These are phyloP conservation scores for Sambucus nigra DNA, from an alignment of 129 eudicot genomes.

Conservation along the genomic window DNA sequence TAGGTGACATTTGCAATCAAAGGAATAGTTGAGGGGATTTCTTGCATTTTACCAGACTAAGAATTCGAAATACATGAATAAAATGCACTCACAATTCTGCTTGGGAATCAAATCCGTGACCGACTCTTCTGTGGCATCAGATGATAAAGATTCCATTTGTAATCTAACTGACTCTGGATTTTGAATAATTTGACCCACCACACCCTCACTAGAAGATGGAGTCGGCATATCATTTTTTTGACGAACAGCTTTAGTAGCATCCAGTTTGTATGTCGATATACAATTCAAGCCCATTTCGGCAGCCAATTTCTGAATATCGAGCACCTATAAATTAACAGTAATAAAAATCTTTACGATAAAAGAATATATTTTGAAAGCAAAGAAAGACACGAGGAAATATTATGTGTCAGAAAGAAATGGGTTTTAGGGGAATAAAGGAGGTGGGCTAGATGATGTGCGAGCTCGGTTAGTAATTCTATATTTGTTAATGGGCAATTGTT, in stretches of 20 bases:
- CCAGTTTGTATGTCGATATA: conserved; percentile 69
- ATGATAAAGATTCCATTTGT: conserved; percentile 10
- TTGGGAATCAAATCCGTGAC: conserved; percentile 2
- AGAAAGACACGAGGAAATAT: no score
- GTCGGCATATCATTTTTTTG: conserved; percentile 14
- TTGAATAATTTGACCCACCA: conserved; percentile 15
- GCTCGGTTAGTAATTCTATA: no score
- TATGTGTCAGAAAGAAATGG: no score
- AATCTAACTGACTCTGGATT: conserved; percentile 12
- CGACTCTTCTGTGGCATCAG: conserved; percentile 6
- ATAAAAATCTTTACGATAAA: not conserved
- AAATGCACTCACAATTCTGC: conserved; percentile 15
- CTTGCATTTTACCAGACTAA: no score
- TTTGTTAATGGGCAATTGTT: no score
- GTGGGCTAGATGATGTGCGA: no score
- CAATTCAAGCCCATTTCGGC: conserved; percentile 73
- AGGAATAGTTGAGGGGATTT: no score
- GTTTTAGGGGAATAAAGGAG: no score
- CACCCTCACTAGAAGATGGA: conserved; percentile 15
- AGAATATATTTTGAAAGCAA: not conserved
- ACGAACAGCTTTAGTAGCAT: conserved; percentile 78
- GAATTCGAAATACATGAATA: not conserved
- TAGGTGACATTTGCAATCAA: no score
- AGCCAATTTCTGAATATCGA: conserved; percentile 67
- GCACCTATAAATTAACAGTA: conserved; percentile 34